phyloP scores from a whole-genome alignment of 139 green algal species.

The Choricystis sp. region DNA sequence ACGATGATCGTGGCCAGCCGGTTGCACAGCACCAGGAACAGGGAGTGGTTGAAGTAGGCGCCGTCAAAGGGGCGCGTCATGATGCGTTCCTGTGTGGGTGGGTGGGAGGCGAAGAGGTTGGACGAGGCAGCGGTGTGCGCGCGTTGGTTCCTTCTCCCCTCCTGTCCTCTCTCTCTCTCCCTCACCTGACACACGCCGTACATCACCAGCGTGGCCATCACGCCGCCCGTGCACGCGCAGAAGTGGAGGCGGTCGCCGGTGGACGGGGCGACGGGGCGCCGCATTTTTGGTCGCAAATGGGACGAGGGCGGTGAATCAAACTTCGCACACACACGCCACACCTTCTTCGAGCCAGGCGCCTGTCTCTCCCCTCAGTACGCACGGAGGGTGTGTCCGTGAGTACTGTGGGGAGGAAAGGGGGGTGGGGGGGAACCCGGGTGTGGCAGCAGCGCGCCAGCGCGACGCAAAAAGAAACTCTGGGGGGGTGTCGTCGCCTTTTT shows the following conservation, averaged over 20 bases:
- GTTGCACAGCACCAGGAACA: slow-evolving; percentile 95
- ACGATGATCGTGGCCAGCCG: slow-evolving; percentile 55
- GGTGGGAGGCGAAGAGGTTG: neutral
- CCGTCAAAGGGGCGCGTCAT: slow-evolving; percentile 55
- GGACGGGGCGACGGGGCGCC: too few relatives aligned
- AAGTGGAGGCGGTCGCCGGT: slow-evolving; percentile 27
- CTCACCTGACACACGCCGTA: slow-evolving; percentile 52
- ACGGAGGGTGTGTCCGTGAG: too few relatives aligned
- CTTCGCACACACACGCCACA: too few relatives aligned
- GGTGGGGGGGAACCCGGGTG: too few relatives aligned
- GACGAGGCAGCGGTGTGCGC: neutral
- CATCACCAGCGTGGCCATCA: slow-evolving; percentile 37
- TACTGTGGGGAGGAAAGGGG: too few relatives aligned
- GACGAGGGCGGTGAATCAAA: too few relatives aligned
- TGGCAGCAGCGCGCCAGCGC: too few relatives aligned
- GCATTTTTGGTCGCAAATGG: too few relatives aligned
- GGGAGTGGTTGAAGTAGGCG: slow-evolving; percentile 70
- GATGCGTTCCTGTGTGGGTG: slow-evolving; percentile 67
- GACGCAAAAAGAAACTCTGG: too few relatives aligned
- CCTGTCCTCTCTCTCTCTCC: neutral
- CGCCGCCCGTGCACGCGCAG: slow-evolving; percentile 22
- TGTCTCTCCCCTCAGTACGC: too few relatives aligned
- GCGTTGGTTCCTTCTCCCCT: neutral
- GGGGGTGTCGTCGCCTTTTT: too few relatives aligned
- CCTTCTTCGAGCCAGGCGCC: too few relatives aligned